A percentile compares a stretch with the other conserved stretches of the same genome.
Evolutionary conservation across 768 basidiomycete species (phyloP).

Genomic region (Collybia mongolica): DNA sequence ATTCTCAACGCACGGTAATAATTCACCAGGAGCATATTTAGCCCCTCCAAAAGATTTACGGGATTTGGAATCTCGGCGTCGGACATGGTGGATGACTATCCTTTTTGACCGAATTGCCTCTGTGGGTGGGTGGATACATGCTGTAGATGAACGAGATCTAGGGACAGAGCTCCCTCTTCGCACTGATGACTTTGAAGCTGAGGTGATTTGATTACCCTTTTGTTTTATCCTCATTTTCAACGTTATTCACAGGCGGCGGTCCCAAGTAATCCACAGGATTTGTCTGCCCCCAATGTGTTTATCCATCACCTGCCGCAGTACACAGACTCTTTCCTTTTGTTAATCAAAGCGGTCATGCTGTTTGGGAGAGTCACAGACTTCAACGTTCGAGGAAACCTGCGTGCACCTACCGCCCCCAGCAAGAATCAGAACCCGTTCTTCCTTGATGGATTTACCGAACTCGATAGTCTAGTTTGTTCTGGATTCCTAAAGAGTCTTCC

Average conservation of each 20-base stretch:
- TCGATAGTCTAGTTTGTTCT: constrained; percentile 66
- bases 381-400: constrained; percentile 73
- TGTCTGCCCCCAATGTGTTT: constrained; percentile 63
- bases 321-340: constrained; percentile 78
- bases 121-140: constrained; percentile 85
- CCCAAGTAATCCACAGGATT: constrained; percentile 74
- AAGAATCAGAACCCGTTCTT: constrained; percentile 74
- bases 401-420: constrained; percentile 62
- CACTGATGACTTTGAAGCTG: constrained; percentile 71
- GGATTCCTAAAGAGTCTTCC: constrained; percentile 76
- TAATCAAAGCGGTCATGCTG: constrained; percentile 82
- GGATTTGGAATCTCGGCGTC: constrained; percentile 74
- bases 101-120: constrained; percentile 82
- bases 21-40: constrained; percentile 76
- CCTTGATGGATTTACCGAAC: constrained; percentile 61
- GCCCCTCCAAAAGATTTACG: constrained; percentile 74
- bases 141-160: constrained; percentile 79
- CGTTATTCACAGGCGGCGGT: constrained; percentile 46
- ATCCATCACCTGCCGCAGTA: constrained; percentile 71
- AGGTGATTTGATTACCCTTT: constrained; percentile 41
- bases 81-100: constrained; percentile 92
- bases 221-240: not conserved
- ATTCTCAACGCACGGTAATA: constrained; percentile 64
- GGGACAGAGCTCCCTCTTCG: constrained; percentile 83
- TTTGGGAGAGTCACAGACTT: constrained; percentile 86